A percentile compares a stretch with the other conserved stretches of the same genome.
Conservation (phyloP, 208 protist species). For the Acanthamoeba divionensis region DNA sequence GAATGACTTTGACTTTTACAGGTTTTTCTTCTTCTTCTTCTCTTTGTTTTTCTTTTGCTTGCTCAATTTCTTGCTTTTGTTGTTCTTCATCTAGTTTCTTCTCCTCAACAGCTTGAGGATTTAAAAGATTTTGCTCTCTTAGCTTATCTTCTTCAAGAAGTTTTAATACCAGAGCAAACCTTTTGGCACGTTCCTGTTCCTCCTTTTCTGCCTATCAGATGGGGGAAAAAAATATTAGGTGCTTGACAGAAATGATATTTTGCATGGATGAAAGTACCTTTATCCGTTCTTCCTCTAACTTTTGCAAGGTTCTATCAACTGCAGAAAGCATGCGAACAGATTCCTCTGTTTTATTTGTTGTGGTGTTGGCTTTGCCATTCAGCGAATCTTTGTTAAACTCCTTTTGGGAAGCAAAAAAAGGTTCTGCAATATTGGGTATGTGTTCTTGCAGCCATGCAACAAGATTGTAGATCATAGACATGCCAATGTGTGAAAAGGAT, state of each 20-base stretch:
- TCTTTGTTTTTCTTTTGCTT: too few species aligned
- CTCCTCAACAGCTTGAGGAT: neutral
- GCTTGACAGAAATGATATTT: too few species aligned
- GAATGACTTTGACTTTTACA: slow-evolving; percentile 5
- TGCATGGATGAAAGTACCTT: neutral
- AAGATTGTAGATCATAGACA: slow-evolving; percentile 6
- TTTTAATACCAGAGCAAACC: neutral
- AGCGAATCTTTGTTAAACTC: neutral
- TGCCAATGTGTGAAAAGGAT: neutral
- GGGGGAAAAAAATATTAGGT: too few species aligned
- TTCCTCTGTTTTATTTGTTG: too few species aligned
- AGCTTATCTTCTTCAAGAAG: neutral
- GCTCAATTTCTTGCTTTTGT: neutral
- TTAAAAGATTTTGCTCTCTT: neutral
- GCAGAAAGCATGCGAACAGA: neutral
- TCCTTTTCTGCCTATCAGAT: neutral
- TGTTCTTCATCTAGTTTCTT: neutral
- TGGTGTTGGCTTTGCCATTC: neutral
- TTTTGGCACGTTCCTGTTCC: neutral
- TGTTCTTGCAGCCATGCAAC: neutral
- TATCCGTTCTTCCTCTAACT: neutral
- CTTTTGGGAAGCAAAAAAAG: neutral
- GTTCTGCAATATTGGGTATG: neutral
- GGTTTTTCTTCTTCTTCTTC: too few species aligned
- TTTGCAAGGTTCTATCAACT: neutral